These are phyloP conservation scores for Allodekkera sacchari DNA, from an alignment of 805 yeast species.

Conservation along the genomic window DNA sequence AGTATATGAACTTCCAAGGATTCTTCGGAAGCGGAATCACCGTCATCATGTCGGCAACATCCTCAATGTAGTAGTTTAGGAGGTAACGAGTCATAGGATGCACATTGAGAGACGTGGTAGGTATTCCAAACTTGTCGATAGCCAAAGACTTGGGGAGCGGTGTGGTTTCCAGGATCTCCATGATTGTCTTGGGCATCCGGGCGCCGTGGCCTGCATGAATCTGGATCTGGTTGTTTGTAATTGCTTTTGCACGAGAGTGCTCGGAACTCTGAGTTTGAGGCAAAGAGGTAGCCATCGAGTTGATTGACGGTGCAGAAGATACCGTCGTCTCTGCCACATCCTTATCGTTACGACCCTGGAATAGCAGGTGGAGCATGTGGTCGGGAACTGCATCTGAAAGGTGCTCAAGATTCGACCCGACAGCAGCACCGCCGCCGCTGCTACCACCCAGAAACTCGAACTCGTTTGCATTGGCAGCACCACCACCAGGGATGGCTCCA, in stretches of 20 bases:
- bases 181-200: slow-evolving; percentile 45
- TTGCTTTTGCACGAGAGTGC: slow-evolving; percentile 8
- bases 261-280: slow-evolving; percentile 6
- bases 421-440: background rate
- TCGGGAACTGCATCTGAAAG: slow-evolving; percentile 26
- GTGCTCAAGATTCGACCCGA: background rate
- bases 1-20: slow-evolving; percentile 84
- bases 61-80: slow-evolving; percentile 60
- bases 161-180: slow-evolving; percentile 37
- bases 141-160: slow-evolving; percentile 38
- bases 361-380: slow-evolving; percentile 43
- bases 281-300: background rate
- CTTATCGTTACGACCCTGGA: slow-evolving; percentile 34
- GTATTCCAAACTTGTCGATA: slow-evolving; percentile 34
- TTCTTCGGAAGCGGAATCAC: slow-evolving; percentile 61
- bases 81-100: slow-evolving; percentile 67
- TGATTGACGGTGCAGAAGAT: slow-evolving; percentile 2
- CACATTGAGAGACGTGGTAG: slow-evolving; percentile 53
- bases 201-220: slow-evolving; percentile 27
- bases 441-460: no score
- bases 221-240: slow-evolving; percentile 22
- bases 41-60: slow-evolving; percentile 70
- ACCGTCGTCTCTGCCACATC: slow-evolving; percentile 5
- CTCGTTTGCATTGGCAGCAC: no score
- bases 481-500: background rate